Evolutionary conservation across 352 stramenopile species (phyloP).

Genomic region (Peronospora tabacina): DNA sequence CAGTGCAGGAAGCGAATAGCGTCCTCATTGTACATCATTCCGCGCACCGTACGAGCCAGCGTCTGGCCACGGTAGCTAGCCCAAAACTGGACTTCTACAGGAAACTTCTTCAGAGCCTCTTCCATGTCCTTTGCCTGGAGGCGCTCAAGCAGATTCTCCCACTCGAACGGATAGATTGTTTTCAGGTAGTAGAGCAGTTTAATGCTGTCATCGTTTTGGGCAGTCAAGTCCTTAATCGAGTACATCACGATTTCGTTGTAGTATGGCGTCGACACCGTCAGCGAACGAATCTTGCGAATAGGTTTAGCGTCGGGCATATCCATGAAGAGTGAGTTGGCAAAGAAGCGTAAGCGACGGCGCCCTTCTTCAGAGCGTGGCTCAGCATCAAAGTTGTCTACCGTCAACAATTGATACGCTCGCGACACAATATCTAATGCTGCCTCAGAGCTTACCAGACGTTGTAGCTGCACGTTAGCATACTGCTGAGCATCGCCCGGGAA

Average conservation of each 20-base stretch:
- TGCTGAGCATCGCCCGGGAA: conserved; percentile 78
- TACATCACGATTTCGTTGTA: conserved; percentile 89
- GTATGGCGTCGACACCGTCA: conserved; percentile 82
- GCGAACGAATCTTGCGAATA: conserved; percentile 79
- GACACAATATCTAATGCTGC: conserved; percentile 80
- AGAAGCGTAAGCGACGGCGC: conserved; percentile 79
- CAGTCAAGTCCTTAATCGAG: conserved; percentile 82
- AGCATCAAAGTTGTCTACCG: conserved; percentile 84
- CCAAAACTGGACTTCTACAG: conserved; percentile 77
- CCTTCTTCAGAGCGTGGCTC: conserved; percentile 83
- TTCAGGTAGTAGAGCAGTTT: conserved; percentile 94
- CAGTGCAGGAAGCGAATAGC: conserved; percentile 82
- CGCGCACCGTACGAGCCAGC: conserved; percentile 67
- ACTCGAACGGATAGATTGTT: conserved; percentile 84
- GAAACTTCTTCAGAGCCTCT: conserved; percentile 74
- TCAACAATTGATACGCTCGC: conserved; percentile 78
- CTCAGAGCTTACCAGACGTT: conserved; percentile 75
- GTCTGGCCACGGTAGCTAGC: conserved; percentile 83
- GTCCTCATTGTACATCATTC: conserved; percentile 88
- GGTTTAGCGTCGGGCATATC: conserved; percentile 84
- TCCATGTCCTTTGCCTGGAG: conserved; percentile 75
- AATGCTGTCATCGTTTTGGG: conserved; percentile 88
- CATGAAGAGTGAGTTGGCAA: conserved; percentile 87
- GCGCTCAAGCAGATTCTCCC: conserved; percentile 77
- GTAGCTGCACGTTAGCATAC: conserved; percentile 73